Evolutionary conservation across 1,284 basidiomycete genomes (phyloP).

Genomic region (Marasmius oreades): DNA sequence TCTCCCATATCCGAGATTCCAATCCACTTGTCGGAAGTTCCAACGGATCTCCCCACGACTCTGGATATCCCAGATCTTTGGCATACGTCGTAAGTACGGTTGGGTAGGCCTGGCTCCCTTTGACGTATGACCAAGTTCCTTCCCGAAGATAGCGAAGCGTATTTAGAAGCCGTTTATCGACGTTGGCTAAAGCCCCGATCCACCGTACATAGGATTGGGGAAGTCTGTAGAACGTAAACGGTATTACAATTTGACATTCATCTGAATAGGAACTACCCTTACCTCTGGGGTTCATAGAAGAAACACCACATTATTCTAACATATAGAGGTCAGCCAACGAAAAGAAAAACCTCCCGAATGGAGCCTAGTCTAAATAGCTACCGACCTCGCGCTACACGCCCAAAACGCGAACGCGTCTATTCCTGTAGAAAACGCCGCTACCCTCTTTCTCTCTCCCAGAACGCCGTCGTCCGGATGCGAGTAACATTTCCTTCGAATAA

Average conservation of each 20-base stretch:
- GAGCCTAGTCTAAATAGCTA: constrained; percentile 9
- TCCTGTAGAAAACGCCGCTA: constrained; percentile 34
- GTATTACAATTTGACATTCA: neutral
- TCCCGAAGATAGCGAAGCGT: constrained; percentile 50
- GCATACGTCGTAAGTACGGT: constrained; percentile 45
- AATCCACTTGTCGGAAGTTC: constrained; percentile 56
- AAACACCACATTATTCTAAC: constrained; percentile 83
- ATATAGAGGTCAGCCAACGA: constrained; percentile 1
- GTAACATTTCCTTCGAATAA: constrained; percentile 35
- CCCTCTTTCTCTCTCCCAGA: constrained; percentile 1
- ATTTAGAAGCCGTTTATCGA: constrained; percentile 56
- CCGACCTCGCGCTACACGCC: constrained; percentile 69
- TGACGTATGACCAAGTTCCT: constrained; percentile 56
- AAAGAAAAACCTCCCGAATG: constrained; percentile 2
- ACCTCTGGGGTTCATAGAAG: constrained; percentile 72
- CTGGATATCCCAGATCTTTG: constrained; percentile 51
- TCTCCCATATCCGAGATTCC: constrained; percentile 50
- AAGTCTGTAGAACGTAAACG: constrained; percentile 38
- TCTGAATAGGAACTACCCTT: constrained; percentile 7
- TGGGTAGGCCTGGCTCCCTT: constrained; percentile 33
- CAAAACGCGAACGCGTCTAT: constrained; percentile 71
- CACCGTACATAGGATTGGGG: constrained; percentile 73
- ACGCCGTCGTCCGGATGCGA: neutral
- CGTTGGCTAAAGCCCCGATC: constrained; percentile 66
- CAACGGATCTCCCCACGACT: constrained; percentile 58